Evolutionary conservation across 2,329 filamentous ascomycete species (phyloP).

Genomic region (Sodiomyces alkalinus): DNA sequence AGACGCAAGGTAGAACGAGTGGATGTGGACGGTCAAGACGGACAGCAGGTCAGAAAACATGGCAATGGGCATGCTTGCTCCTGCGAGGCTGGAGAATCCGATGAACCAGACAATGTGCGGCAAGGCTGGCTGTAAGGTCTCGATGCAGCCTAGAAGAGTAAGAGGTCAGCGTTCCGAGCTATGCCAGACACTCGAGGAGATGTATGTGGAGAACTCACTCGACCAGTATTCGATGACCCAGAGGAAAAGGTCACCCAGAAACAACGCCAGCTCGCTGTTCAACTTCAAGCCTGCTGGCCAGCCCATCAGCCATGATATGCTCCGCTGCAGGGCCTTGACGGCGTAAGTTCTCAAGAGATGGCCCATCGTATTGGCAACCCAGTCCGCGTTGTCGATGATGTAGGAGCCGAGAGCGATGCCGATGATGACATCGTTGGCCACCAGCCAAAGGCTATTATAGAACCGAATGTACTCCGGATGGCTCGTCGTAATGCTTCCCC

Average conservation of each 20-base stretch:
- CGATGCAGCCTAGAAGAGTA: slow-evolving; percentile 49
- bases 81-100: slow-evolving; percentile 86
- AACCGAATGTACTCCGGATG: slow-evolving; percentile 98
- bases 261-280: slow-evolving; percentile 84
- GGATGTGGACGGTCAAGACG: slow-evolving; percentile 85
- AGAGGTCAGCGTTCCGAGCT: no score
- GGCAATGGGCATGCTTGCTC: slow-evolving; percentile 92
- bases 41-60: slow-evolving; percentile 90
- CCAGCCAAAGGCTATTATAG: slow-evolving; percentile 97
- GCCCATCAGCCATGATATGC: slow-evolving; percentile 90
- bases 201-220: slow-evolving; percentile 33
- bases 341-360: slow-evolving; percentile 66
- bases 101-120: slow-evolving; percentile 83
- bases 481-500: slow-evolving; percentile 88
- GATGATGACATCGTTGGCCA: slow-evolving; percentile 97
- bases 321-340: slow-evolving; percentile 72
- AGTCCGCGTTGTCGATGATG: slow-evolving; percentile 84
- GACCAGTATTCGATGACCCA: slow-evolving; percentile 99
- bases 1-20: slow-evolving; percentile 94
- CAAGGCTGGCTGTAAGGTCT: slow-evolving; percentile 62
- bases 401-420: slow-evolving; percentile 93
- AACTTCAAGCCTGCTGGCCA: slow-evolving; percentile 92
- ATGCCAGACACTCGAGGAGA: background rate
- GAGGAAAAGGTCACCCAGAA: slow-evolving; percentile 85
- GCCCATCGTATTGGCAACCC: slow-evolving; percentile 70